Evolutionary conservation across 2,329 filamentous ascomycete genomes (phyloP).

Genomic region (Phialophora tarda): DNA sequence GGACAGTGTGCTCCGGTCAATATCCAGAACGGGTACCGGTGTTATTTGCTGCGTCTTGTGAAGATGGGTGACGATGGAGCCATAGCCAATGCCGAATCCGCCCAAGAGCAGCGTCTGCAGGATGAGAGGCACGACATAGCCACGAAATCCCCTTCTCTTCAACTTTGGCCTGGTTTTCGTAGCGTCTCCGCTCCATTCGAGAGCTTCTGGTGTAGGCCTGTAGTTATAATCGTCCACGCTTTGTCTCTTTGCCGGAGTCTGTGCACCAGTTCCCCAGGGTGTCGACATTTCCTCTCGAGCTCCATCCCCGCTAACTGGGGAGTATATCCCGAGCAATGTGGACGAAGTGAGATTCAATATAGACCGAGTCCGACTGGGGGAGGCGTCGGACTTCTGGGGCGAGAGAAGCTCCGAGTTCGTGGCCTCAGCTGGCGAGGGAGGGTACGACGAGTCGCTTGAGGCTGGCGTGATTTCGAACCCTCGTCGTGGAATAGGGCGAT

Average conservation of each 20-base stretch:
- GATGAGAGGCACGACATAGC: slow-evolving; percentile 59
- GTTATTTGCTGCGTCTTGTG: slow-evolving; percentile 71
- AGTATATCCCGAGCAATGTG: slow-evolving; percentile 91
- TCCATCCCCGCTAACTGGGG: slow-evolving; percentile 64
- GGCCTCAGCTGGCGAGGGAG: slow-evolving; percentile 49
- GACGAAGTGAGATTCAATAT: slow-evolving; percentile 85
- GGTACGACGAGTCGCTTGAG: slow-evolving; percentile 51
- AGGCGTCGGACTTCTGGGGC: slow-evolving; percentile 41
- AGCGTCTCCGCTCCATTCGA: slow-evolving; percentile 28
- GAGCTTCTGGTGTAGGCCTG: slow-evolving; percentile 40
- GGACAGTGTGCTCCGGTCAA: slow-evolving; percentile 62
- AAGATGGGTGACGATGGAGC: slow-evolving; percentile 77
- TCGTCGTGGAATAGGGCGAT: slow-evolving; percentile 74
- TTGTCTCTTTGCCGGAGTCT: slow-evolving; percentile 64
- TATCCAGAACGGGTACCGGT: slow-evolving; percentile 64
- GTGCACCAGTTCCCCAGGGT: slow-evolving; percentile 78
- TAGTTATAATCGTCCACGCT: slow-evolving; percentile 51
- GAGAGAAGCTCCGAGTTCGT: slow-evolving; percentile 45
- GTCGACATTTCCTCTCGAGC: slow-evolving; percentile 66
- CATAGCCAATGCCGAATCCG: slow-evolving; percentile 79
- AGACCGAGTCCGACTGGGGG: slow-evolving; percentile 73
- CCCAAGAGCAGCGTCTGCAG: slow-evolving; percentile 72
- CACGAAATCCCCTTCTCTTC: slow-evolving; percentile 48
- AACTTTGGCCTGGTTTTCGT: slow-evolving; percentile 36
- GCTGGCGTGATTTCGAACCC: slow-evolving; percentile 67